Percentiles rank a stretch among this genome's conserved stretches.
These are phyloP conservation scores for Henningerozyma blattae DNA, from an alignment of 805 yeast species.

Conservation along the genomic window DNA sequence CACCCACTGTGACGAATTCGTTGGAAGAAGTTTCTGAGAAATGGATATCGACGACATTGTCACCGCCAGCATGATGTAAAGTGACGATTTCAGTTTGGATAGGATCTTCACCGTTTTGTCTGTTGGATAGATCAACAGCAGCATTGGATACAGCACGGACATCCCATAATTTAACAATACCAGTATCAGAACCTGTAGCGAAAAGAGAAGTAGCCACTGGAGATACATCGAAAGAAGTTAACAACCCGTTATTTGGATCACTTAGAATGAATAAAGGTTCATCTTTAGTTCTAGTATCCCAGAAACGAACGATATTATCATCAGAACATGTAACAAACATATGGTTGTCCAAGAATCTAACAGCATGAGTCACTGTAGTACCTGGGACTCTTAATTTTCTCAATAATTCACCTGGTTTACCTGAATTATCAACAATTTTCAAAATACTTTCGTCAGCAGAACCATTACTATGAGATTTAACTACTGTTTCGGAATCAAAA, in stretches of 20 bases:
- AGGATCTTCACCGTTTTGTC: slow-evolving; percentile 20
- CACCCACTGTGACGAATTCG: slow-evolving; percentile 22
- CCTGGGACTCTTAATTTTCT: slow-evolving; percentile 19
- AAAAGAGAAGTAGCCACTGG: slow-evolving; percentile 18
- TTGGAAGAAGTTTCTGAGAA: slow-evolving; percentile 20
- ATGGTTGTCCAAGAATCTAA: slow-evolving; percentile 22
- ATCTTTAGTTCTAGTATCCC: slow-evolving; percentile 21
- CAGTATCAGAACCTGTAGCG: slow-evolving; percentile 23
- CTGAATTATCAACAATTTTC: slow-evolving; percentile 22
- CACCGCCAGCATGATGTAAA: slow-evolving; percentile 22
- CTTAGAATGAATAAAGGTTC: slow-evolving; percentile 15
- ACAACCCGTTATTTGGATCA: slow-evolving; percentile 19
- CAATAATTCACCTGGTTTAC: slow-evolving; percentile 20
- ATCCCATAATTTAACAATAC: slow-evolving; percentile 25
- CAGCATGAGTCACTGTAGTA: slow-evolving; percentile 21
- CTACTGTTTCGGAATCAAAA: slow-evolving; percentile 16
- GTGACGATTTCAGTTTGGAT: slow-evolving; percentile 17
- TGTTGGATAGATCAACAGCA: slow-evolving; percentile 13
- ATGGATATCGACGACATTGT: slow-evolving; percentile 22
- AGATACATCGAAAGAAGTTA: slow-evolving; percentile 20
- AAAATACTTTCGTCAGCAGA: slow-evolving; percentile 19
- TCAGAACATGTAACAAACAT: slow-evolving; percentile 23
- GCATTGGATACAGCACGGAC: slow-evolving; percentile 20
- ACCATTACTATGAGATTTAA: slow-evolving; percentile 20
- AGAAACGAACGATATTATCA: slow-evolving; percentile 21